Evolutionary conservation across 495 filamentous ascomycete species (phyloP).

Genomic region (Pyronema omphalodes): DNA sequence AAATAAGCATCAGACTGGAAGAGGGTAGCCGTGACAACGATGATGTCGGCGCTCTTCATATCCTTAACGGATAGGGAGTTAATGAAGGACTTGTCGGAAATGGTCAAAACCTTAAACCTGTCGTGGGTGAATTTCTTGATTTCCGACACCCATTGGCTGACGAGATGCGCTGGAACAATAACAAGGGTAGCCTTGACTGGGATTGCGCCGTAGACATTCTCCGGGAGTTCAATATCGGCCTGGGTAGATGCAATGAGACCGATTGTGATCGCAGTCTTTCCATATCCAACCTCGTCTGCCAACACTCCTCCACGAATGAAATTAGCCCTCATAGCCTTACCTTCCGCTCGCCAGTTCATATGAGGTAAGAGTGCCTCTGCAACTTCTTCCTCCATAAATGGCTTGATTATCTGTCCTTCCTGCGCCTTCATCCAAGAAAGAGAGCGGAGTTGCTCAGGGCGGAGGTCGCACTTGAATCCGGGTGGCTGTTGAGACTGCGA

Average conservation of each 20-base stretch:
- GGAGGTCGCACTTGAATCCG: conserved; percentile 27
- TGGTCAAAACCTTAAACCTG: conserved; percentile 30
- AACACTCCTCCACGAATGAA: conserved; percentile 47
- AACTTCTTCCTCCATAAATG: conserved; percentile 45
- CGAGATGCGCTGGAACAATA: conserved; percentile 42
- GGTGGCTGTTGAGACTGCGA: conserved; percentile 26
- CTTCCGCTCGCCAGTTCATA: conserved; percentile 44
- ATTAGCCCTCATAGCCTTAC: conserved; percentile 33
- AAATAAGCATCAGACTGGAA: conserved; percentile 33
- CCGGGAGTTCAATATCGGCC: conserved; percentile 7
- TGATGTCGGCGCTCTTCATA: conserved; percentile 35
- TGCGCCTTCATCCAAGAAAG: conserved; percentile 48
- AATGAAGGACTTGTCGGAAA: conserved; percentile 26
- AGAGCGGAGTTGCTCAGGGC: conserved; percentile 40
- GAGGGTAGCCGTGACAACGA: conserved; percentile 35
- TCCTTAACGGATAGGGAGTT: conserved; percentile 27
- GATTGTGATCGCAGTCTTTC: conserved; percentile 61
- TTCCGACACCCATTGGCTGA: conserved; percentile 49
- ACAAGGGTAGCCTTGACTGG: conserved; percentile 49
- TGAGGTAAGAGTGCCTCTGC: conserved; percentile 44
- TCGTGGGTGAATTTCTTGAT: conserved; percentile 38
- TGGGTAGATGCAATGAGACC: conserved; percentile 39
- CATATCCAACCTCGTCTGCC: conserved; percentile 62
- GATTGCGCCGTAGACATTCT: conserved; percentile 26
- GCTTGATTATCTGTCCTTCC: conserved; percentile 30